Percentiles rank a stretch among this genome's conserved stretches.
Conservation (phyloP, 2,329 filamentous ascomycete species). For the Penicillium sp. region DNA sequence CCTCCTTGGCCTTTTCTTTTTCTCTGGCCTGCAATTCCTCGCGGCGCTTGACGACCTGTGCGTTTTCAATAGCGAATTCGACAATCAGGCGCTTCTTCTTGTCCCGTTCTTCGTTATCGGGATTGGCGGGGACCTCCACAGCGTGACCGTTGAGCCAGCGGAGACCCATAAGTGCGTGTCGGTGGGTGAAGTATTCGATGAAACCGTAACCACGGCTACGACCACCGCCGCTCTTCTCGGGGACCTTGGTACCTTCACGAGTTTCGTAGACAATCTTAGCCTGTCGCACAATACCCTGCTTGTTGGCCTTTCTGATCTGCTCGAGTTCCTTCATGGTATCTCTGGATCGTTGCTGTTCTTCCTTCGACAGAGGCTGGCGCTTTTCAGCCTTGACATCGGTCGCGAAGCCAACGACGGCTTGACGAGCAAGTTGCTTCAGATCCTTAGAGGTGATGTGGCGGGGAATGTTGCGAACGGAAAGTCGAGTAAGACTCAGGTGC, state of each 20-base stretch:
- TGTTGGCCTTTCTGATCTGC: conserved; percentile 69
- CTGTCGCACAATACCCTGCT: conserved; percentile 83
- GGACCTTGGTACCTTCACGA: conserved; percentile 74
- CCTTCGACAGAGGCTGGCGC: conserved; percentile 76
- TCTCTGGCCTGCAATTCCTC: conserved; percentile 32
- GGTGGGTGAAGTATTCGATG: conserved; percentile 90
- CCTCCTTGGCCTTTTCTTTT: conserved; percentile 19
- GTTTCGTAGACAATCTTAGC: conserved; percentile 94
- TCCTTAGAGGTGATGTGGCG: conserved; percentile 77
- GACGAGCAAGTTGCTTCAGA: conserved; percentile 81
- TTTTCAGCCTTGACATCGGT: conserved; percentile 75
- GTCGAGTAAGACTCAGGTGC: conserved; percentile 80
- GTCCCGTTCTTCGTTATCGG: conserved; percentile 49
- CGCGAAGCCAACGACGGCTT: conserved; percentile 92
- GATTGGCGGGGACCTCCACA: conserved; percentile 40
- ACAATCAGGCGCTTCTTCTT: conserved; percentile 87
- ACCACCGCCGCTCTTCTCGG: conserved; percentile 69
- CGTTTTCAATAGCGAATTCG: conserved; percentile 97
- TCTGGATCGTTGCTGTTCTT: conserved; percentile 75
- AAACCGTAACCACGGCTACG: conserved; percentile 92
- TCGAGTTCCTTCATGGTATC: conserved; percentile 78
- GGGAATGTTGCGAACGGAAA: conserved; percentile 88
- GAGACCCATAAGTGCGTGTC: conserved; percentile 89
- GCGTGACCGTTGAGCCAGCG: conserved; percentile 83
- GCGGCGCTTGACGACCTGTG: conserved; percentile 82